Percentiles rank a stretch among this genome's conserved stretches.
Evolutionary conservation across 768 basidiomycete species (phyloP).

Genomic region (Dacryopinax primogenitus): DNA sequence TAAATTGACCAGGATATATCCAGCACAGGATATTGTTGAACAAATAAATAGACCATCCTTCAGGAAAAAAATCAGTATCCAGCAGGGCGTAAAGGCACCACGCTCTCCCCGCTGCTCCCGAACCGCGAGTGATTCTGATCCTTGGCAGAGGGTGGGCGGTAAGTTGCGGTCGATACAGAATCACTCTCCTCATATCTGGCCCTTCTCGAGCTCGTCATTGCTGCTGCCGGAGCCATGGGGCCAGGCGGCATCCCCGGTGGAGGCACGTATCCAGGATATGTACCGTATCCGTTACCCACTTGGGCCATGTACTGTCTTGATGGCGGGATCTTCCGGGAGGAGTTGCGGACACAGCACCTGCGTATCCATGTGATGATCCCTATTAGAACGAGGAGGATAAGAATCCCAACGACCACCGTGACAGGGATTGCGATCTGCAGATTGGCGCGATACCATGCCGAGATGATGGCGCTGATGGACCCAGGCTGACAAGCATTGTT

Average conservation of each 20-base stretch:
- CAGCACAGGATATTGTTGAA: no score
- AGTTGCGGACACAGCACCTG: slow-evolving; percentile 9
- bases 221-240: background rate
- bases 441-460: slow-evolving; percentile 60
- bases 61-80: background rate
- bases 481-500: slow-evolving; percentile 51
- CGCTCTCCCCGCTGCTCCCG: background rate
- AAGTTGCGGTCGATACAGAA: background rate
- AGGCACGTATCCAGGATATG: background rate
- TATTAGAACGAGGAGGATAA: slow-evolving; percentile 48
- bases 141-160: background rate
- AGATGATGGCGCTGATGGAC: slow-evolving; percentile 14
- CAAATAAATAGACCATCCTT: no score
- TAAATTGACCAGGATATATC: no score
- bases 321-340: background rate
- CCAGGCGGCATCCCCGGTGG: background rate
- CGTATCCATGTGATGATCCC: slow-evolving; percentile 25
- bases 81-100: background rate
- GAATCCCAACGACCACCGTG: slow-evolving; percentile 53
- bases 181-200: background rate
- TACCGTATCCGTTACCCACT: background rate
- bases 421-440: slow-evolving; percentile 69
- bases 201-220: background rate
- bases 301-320: background rate
- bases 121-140: background rate